phyloP scores from a whole-genome alignment of 106 monocot genomes.

The Dioscorea dumetorum region DNA sequence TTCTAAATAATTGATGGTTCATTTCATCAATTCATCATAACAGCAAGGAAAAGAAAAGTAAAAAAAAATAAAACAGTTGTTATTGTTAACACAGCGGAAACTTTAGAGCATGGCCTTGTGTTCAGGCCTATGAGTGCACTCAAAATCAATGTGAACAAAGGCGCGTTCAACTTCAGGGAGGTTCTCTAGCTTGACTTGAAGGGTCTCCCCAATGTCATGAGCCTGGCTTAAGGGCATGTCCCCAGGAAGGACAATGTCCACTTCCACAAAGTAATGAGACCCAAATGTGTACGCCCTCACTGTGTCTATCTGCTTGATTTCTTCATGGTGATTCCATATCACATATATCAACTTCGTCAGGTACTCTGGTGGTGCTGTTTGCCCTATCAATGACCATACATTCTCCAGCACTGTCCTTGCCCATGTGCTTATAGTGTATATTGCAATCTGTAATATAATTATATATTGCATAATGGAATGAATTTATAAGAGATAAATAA shows the following conservation, averaged over 20 bases:
- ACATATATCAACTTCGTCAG: conserved; percentile 39
- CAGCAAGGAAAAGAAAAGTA: no score
- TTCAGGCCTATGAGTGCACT: conserved; percentile 35
- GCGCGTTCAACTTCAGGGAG: conserved; percentile 42
- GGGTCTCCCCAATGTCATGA: conserved; percentile 40
- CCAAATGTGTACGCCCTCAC: conserved; percentile 41
- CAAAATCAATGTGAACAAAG: conserved; percentile 41
- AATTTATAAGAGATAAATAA: no score
- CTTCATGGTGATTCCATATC: conserved; percentile 39
- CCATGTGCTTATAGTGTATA: conserved; percentile 41
- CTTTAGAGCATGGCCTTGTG: conserved; percentile 17
- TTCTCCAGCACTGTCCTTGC: conserved; percentile 36
- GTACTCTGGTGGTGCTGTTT: conserved; percentile 33
- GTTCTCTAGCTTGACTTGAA: conserved; percentile 42
- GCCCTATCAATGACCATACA: conserved; percentile 32
- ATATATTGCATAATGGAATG: no score
- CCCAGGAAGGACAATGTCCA: conserved; percentile 34
- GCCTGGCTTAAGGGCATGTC: conserved; percentile 35
- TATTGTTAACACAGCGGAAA: no score
- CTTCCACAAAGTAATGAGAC: conserved; percentile 37
- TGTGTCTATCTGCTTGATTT: conserved; percentile 38
- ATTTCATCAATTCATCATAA: no score
- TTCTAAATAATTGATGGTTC: no score
- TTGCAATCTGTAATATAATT: conserved; percentile 20
- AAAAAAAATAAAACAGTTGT: no score